Evolutionary conservation across 1,139 yeast species (phyloP), one percentile per base, ranked within the genome.

Genomic region (Yamadazyma triangularis): DNA sequence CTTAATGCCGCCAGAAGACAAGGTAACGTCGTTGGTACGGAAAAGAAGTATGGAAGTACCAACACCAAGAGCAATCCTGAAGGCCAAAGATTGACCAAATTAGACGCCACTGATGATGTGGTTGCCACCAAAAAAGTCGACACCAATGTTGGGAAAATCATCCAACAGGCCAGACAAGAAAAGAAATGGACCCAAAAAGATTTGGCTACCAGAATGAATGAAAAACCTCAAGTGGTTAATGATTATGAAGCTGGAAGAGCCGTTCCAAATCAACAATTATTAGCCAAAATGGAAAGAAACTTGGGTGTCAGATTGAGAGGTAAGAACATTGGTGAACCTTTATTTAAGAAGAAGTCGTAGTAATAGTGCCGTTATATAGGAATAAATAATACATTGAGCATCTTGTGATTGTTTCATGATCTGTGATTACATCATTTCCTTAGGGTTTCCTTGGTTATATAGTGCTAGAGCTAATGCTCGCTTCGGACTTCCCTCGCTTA

Each of bases 181-280:
- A 88, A 88, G 74, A 77, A 77, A 50, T 57, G 88, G 53, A 84
- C 96, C 8, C 98, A 91, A 63, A 91, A 91, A 72, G 98, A 91
- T 48, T 73, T 91, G 51, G 98, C 98, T 48, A 87, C 96, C 40
- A 84, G 81, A 59, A 77, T 91, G 54, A 89, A 88, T 58, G 98
- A 91, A 66, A 91, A 91, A 70, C 96, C 97, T 37, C 87, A 83
- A 45, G 86, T 91, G 39, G 80, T 91, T 52, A 89, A 88, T 64
- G 98, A 91, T 56, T 91, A 91, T 63, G 98, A 91, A 67, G 88
- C 95, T 34, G 97, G 96, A 36, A 79, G 95, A 58, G 98, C 96
- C 32, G 79, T 85, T 44, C 98, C 98, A 38, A 89, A 86, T 68
- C 98, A 93, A 69, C 97, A 88, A 64, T 64, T 91, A 33, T 73